phyloP scores from a whole-genome alignment of 306 rosid genomes.

The Potentilla sterilis region DNA sequence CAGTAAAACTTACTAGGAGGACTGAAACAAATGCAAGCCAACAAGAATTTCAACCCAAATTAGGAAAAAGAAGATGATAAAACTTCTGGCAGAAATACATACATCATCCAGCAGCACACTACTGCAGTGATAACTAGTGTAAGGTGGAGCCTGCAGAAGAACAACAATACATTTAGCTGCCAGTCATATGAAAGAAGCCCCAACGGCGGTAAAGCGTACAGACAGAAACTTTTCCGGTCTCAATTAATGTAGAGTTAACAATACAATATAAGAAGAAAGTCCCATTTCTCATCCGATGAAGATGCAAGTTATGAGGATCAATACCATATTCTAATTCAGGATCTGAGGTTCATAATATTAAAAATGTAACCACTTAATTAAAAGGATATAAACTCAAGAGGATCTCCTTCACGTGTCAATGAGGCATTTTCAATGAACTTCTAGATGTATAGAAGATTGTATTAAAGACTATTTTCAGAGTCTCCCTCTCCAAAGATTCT shows the following conservation, averaged over 20 bases:
- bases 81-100: slow-evolving; percentile 35
- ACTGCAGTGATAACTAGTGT: slow-evolving; percentile 87
- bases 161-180: neutral
- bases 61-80: neutral
- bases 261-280: neutral
- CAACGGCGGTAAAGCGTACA: neutral
- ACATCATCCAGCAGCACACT: slow-evolving; percentile 96
- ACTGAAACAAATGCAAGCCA: neutral
- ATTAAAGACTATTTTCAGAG: neutral
- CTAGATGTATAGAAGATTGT: neutral
- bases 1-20: neutral
- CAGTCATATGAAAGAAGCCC: neutral
- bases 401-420: neutral
- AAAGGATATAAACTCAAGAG: neutral
- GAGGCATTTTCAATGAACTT: neutral
- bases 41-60: neutral
- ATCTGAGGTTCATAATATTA: neutral
- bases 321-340: neutral
- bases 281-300: neutral
- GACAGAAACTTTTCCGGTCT: neutral
- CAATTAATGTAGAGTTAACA: neutral
- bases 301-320: neutral
- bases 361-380: neutral
- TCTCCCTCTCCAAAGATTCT: neutral
- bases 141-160: slow-evolving; percentile 65